These are phyloP conservation scores for Pestalotiopsis sp. DNA, from an alignment of 2,329 filamentous ascomycete species.

Conservation along the genomic window DNA sequence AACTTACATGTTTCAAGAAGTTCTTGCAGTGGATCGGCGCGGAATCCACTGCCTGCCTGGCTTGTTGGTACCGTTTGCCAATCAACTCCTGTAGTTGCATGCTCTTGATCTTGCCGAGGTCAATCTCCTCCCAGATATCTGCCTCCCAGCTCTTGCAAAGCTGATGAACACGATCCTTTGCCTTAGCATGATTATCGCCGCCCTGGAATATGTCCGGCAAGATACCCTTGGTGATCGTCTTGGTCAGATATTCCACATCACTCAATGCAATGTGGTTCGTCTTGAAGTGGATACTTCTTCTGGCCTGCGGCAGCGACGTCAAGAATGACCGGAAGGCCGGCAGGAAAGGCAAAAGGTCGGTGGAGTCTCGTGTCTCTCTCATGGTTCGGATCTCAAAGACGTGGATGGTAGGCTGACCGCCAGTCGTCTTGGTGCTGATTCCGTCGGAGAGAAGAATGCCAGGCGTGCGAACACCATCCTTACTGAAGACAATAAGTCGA, in stretches of 20 bases:
- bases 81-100: slow-evolving; percentile 79
- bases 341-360: slow-evolving; percentile 86
- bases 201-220: slow-evolving; percentile 61
- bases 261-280: slow-evolving; percentile 70
- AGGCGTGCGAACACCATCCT: slow-evolving; percentile 80
- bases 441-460: slow-evolving; percentile 82
- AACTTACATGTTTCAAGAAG: slow-evolving; percentile 87
- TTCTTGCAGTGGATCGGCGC: slow-evolving; percentile 71
- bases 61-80: slow-evolving; percentile 68
- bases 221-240: slow-evolving; percentile 62
- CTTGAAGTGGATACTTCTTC: slow-evolving; percentile 69
- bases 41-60: slow-evolving; percentile 63
- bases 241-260: slow-evolving; percentile 85
- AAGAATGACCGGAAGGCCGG: slow-evolving; percentile 70
- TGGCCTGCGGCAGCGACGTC: slow-evolving; percentile 66
- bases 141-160: slow-evolving; percentile 76
- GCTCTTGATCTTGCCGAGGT: slow-evolving; percentile 81
- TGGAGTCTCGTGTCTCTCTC: slow-evolving; percentile 71
- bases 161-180: slow-evolving; percentile 68
- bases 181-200: slow-evolving; percentile 51
- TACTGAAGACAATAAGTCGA: slow-evolving; percentile 80
- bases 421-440: slow-evolving; percentile 59
- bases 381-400: slow-evolving; percentile 76
- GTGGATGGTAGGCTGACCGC: slow-evolving; percentile 68
- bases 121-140: slow-evolving; percentile 80